Base-by-base conservation (phyloP, 2,329 filamentous ascomycete genomes). In the Magnaporthiopsis poae region DNA sequence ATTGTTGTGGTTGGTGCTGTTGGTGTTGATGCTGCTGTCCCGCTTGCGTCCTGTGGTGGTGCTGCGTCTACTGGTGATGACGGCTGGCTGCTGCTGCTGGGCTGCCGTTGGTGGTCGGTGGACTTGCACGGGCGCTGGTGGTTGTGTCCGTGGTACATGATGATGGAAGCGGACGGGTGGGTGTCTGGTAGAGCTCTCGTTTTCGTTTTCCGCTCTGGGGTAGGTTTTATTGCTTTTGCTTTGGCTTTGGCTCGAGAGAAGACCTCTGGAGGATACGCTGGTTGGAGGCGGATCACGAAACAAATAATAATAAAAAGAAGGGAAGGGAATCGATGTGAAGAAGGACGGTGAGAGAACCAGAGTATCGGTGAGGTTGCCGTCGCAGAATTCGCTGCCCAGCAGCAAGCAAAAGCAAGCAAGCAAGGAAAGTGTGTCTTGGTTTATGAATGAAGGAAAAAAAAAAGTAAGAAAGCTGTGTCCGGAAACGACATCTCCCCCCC, bases 91-190 rank as follows among this genome's bases (percentile, higher is more conserved):
- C 31, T 31, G 68, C 31, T 31, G 31, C 35, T 12, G 35, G 35
- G 63, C 35, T 65, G 63, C 46, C 46, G 66, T 61, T 61, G 68
- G 35, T 67, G 64, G 35, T 64, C 27, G 35, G 65, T 67, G 52
- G 66, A 61, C 62, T 68, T 56, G 46, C 18, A 25, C 11, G 27
- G 31, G 29, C 31, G 63, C 56, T 25, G 29, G 29, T 65, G 63
- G 18, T 62, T 27, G 56, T 63, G 62, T 18, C 62, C 62, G 62
- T 63, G 62, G 21, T 39, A 63, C 62, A 63, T 63, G 15, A 15
- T 25, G 35, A 9, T 35, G 12, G 12, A 5, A 35, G 62, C 2
- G 27, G 39, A 12, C 8, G 11, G n/a, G 21, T 15, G 36, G 33
- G 33, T 11, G 33, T 35, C 33, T 35, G 11, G 33, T 35, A 7